Evolutionary conservation across 768 basidiomycete species (phyloP).

Genomic region (Amanita muscaria): DNA sequence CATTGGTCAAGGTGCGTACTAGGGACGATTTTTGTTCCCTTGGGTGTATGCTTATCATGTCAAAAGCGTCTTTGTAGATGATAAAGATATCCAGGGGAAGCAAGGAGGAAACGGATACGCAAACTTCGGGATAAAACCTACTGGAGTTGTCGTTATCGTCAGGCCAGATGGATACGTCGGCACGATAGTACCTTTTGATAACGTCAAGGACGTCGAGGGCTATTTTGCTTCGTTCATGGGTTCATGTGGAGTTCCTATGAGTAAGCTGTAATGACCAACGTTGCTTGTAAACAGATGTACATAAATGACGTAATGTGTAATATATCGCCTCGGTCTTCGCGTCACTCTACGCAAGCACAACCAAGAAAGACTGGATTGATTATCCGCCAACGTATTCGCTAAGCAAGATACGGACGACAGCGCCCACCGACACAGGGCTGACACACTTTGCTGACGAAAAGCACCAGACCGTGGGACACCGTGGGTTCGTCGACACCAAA

Average conservation of each 20-base stretch:
- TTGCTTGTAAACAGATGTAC: too few species aligned
- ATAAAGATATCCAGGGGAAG: constrained; percentile 32
- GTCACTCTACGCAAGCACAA: too few species aligned
- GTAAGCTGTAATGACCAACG: too few species aligned
- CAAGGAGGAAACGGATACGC: constrained; percentile 29
- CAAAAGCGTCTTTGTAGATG: constrained; percentile 52
- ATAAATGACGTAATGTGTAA: too few species aligned
- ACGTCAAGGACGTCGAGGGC: not conserved
- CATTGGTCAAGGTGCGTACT: constrained; percentile 53
- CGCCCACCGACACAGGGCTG: too few species aligned
- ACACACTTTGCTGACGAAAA: constrained; percentile 14
- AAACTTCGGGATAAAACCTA: constrained; percentile 3
- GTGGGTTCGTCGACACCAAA: constrained; percentile 27
- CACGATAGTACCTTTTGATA: constrained; percentile 1
- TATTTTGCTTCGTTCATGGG: constrained; percentile 27
- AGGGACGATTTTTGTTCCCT: not conserved
- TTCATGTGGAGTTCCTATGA: too few species aligned
- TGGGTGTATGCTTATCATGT: not conserved
- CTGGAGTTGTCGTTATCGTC: constrained; percentile 45
- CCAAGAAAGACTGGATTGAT: too few species aligned
- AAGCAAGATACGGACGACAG: too few species aligned
- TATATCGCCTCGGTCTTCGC: too few species aligned
- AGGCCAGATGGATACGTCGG: constrained; percentile 32
- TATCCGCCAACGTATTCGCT: too few species aligned
- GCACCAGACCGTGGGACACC: too few species aligned